Evolutionary conservation across 2,329 filamentous ascomycete species (phyloP).

Genomic region (Aspergillus fischeri): DNA sequence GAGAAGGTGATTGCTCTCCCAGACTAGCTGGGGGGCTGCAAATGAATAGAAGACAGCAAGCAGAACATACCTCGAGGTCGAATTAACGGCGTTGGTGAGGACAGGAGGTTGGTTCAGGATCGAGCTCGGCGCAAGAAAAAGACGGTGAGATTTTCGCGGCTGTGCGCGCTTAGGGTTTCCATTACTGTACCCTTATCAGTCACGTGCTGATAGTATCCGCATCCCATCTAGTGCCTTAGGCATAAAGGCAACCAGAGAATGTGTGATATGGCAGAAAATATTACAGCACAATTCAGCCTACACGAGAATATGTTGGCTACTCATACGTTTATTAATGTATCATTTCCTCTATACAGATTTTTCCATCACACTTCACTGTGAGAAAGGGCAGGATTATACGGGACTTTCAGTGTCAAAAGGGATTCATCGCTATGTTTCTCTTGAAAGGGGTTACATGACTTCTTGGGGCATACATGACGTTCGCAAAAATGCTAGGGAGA

Average conservation of each 20-base stretch:
- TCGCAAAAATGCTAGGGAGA: conserved; percentile 24
- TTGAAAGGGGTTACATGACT: conserved; percentile 38
- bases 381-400: conserved; percentile 19
- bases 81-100: conserved; percentile 26
- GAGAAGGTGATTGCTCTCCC: conserved; percentile 40
- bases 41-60: conserved; percentile 17
- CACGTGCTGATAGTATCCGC: conserved; percentile 20
- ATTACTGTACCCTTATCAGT: conserved; percentile 23
- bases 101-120: conserved; percentile 19
- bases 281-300: neutral
- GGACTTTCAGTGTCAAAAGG: conserved; percentile 11
- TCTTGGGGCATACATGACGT: conserved; percentile 37
- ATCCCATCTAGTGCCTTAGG: conserved; percentile 10
- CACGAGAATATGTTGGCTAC: conserved; percentile 2
- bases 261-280: neutral
- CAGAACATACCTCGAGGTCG: conserved; percentile 40
- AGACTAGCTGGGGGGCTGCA: conserved; percentile 42
- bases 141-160: conserved; percentile 23
- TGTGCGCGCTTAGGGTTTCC: conserved; percentile 31
- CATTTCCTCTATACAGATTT: conserved; percentile 25
- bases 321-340: conserved; percentile 6
- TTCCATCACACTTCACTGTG: conserved; percentile 20
- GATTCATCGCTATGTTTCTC: conserved; percentile 33
- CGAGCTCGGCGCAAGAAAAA: conserved; percentile 13
- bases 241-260: neutral